These are phyloP conservation scores for Tricholoma terreum DNA, from an alignment of 768 basidiomycete species.

Conservation along the genomic window DNA sequence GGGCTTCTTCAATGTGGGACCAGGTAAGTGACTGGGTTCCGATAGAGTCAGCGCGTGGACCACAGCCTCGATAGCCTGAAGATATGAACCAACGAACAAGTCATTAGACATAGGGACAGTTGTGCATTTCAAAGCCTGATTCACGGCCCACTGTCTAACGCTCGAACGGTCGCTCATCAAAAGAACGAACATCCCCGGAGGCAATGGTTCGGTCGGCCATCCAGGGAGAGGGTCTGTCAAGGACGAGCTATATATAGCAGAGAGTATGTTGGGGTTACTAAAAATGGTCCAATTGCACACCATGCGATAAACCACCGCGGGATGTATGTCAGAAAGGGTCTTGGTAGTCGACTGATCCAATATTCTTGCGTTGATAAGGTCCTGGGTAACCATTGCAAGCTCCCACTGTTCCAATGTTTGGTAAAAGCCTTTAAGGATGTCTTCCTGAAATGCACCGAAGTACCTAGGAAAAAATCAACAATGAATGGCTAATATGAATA, in stretches of 20 bases:
- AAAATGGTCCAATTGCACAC: constrained; percentile 61
- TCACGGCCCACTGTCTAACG: constrained; percentile 60
- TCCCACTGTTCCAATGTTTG: constrained; percentile 67
- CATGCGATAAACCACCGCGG: constrained; percentile 59
- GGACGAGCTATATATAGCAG: constrained; percentile 34
- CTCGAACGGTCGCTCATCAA: constrained; percentile 46
- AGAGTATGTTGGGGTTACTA: constrained; percentile 44
- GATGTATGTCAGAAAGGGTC: constrained; percentile 40
- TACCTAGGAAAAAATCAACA: constrained; percentile 46
- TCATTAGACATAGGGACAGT: constrained; percentile 43
- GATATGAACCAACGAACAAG: constrained; percentile 47
- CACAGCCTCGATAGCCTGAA: constrained; percentile 41
- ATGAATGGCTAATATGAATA: constrained; percentile 3
- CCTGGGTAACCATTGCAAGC: constrained; percentile 45
- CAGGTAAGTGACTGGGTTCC: constrained; percentile 5
- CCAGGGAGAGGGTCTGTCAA: constrained; percentile 34
- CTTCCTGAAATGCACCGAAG: constrained; percentile 60
- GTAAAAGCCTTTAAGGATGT: constrained; percentile 57
- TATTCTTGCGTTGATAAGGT: constrained; percentile 35
- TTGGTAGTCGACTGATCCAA: constrained; percentile 13
- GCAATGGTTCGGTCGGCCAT: constrained; percentile 60
- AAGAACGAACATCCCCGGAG: constrained; percentile 59
- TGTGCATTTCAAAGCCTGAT: constrained; percentile 39
- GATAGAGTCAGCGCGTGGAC: constrained; percentile 11
- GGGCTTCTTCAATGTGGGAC: constrained; percentile 6